Evolutionary conservation across 768 basidiomycete genomes (phyloP).

Genomic region (Sistotremastrum suecicum): DNA sequence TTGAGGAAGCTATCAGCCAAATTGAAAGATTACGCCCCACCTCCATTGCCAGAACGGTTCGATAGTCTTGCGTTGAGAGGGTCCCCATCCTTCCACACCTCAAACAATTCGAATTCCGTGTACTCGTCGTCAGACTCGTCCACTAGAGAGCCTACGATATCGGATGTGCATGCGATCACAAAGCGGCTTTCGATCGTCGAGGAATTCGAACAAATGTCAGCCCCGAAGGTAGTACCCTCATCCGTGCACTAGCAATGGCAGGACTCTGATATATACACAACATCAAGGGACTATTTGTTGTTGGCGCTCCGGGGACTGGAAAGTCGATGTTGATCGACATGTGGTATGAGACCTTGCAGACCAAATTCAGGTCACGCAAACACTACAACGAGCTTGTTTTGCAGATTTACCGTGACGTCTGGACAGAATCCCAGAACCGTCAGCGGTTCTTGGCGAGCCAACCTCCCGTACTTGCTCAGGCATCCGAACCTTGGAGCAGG

Average conservation of each 20-base stretch:
- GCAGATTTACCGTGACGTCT: slow-evolving; percentile 39
- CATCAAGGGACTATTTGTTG: slow-evolving; percentile 32
- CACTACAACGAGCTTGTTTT: slow-evolving; percentile 46
- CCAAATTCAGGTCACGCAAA: slow-evolving; percentile 36
- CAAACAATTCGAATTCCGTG: neutral
- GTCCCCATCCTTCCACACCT: neutral
- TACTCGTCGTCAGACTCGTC: slow-evolving; percentile 11
- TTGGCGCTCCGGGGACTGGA: slow-evolving; percentile 38
- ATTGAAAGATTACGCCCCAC: slow-evolving; percentile 35
- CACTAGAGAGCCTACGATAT: slow-evolving; percentile 20
- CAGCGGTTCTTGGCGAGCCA: slow-evolving; percentile 16
- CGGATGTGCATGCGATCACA: slow-evolving; percentile 9
- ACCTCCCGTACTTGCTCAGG: slow-evolving; percentile 14
- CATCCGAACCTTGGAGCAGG: slow-evolving; percentile 14
- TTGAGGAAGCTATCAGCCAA: slow-evolving; percentile 33
- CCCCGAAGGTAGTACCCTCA: slow-evolving; percentile 30
- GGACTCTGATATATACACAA: neutral
- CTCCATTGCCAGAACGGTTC: slow-evolving; percentile 22
- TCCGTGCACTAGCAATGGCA: neutral
- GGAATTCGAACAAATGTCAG: slow-evolving; percentile 33
- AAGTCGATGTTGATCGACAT: slow-evolving; percentile 42
- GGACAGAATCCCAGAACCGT: slow-evolving; percentile 32
- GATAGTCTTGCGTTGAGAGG: slow-evolving; percentile 9
- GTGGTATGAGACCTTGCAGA: slow-evolving; percentile 39
- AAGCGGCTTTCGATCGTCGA: slow-evolving; percentile 22